Percentiles rank a stretch among this genome's conserved stretches.
Evolutionary conservation across 345 rosid species (phyloP).

Genomic region (Moricandia moricandioides): DNA sequence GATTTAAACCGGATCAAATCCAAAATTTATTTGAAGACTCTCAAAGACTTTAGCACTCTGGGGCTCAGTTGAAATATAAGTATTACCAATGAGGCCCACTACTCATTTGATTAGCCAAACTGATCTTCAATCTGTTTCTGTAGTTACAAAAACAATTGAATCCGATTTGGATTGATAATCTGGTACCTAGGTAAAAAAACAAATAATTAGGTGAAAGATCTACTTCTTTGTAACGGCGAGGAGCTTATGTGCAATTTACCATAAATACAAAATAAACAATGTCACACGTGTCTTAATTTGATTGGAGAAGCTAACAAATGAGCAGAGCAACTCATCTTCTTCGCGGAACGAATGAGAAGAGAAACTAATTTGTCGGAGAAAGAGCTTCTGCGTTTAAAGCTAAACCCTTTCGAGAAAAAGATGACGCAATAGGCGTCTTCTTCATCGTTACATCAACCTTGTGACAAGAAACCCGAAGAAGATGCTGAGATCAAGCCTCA

Average conservation of each 20-base stretch:
- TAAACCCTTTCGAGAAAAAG: too few relatives aligned
- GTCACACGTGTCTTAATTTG: neutral
- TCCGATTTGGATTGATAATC: neutral
- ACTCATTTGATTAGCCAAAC: neutral
- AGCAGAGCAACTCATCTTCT: neutral
- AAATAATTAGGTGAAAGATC: neutral
- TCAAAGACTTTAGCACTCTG: neutral
- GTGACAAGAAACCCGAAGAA: slow-evolving; percentile 30
- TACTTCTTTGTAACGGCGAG: neutral
- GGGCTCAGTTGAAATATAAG: neutral
- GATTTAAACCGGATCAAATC: neutral
- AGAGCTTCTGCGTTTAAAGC: neutral
- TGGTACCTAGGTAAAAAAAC: neutral
- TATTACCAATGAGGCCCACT: neutral
- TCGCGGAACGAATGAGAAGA: neutral
- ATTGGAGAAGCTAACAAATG: neutral
- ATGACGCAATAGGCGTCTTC: too few relatives aligned
- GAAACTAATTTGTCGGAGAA: neutral
- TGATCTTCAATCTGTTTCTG: neutral
- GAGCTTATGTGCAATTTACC: neutral
- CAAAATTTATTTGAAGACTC: neutral
- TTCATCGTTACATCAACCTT: slow-evolving; percentile 20
- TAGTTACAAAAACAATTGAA: neutral
- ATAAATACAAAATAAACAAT: neutral
- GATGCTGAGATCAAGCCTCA: slow-evolving; percentile 38